Evolutionary conservation across 441 rosid genomes (phyloP).

Genomic region (Croton setiger): DNA sequence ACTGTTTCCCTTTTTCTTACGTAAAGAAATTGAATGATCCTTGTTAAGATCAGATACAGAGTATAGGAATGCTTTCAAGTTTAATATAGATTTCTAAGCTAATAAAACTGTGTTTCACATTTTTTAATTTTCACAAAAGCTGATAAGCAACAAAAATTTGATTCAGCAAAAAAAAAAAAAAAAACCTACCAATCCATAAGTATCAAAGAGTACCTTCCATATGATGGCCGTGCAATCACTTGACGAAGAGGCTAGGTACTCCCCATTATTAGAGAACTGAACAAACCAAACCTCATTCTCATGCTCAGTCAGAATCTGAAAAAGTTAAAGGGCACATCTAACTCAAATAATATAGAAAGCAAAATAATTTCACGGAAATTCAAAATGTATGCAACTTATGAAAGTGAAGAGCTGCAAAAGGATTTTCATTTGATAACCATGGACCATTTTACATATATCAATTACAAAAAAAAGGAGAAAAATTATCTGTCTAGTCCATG

Average conservation of each 20-base stretch:
- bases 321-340: constrained; percentile 7
- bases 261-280: constrained; percentile 75
- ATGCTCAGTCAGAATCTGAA: constrained; percentile 77
- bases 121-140: neutral
- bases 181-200: neutral
- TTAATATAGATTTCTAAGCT: no score
- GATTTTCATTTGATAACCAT: neutral
- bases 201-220: constrained; percentile 63
- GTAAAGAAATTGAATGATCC: no score
- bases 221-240: constrained; percentile 87
- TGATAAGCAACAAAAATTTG: neutral
- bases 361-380: neutral
- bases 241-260: constrained; percentile 83
- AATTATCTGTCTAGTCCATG: neutral
- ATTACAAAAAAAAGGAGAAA: neutral
- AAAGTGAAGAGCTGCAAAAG: neutral
- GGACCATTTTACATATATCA: neutral
- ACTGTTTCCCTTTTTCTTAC: neutral
- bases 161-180: neutral
- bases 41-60: no score
- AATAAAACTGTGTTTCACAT: no score
- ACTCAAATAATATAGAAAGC: neutral
- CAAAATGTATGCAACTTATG: constrained; percentile 7
- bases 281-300: constrained; percentile 92
- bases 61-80: no score